Base-by-base conservation (phyloP, 345 rosid species). In the Citrus mangshanensis region DNA sequence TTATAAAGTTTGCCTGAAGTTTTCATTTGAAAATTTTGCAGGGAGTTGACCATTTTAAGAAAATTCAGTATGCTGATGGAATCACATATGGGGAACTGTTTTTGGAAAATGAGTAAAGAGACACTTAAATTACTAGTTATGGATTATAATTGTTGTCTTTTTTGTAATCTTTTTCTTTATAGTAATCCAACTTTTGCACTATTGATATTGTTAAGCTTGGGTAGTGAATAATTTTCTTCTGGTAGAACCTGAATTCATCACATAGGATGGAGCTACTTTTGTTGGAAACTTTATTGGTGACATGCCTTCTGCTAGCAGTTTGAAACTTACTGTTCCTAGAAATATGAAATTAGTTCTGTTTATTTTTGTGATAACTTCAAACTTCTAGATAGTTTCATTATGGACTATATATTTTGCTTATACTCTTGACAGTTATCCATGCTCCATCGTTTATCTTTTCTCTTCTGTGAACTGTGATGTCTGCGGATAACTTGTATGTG, bases 41-140 rank as follows among this genome's bases (percentile, higher is more conserved):
- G 99, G 95, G 95, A 81, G 99, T 95, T 83, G 99, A 95, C 80
- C 99, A 95, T 90, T 95, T 95, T 82, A 95, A 95, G 82, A 95
- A 93, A 80, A 95, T 95, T 74, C 89, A 85, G 68, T 95, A 95
- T 84, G 95, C 98, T 76, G 88, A 90, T 84, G 99, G 99, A 68
- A 93, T 95, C 82, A 92, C 97, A 82, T 95, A 95, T 73, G 99
- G 97, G 77, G 99, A 95, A 85, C 88, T 95, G 68, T 95, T 95
- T 84, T 82, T 91, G 89, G 98, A 95, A 88, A 95, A 92, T 80
- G 99, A 95, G 99, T 95, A 93, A 80, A 70, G 80, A 35, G 76
- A 75, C 62, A 70, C 65, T 60, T 71, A 59, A 27, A 27, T 63
- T 74, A 58, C 42, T 35, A n/a, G 40, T 80, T 55, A 30, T 21